phyloP scores from a whole-genome alignment of 495 filamentous ascomycete species.

The Hypoxylon perforatum region DNA sequence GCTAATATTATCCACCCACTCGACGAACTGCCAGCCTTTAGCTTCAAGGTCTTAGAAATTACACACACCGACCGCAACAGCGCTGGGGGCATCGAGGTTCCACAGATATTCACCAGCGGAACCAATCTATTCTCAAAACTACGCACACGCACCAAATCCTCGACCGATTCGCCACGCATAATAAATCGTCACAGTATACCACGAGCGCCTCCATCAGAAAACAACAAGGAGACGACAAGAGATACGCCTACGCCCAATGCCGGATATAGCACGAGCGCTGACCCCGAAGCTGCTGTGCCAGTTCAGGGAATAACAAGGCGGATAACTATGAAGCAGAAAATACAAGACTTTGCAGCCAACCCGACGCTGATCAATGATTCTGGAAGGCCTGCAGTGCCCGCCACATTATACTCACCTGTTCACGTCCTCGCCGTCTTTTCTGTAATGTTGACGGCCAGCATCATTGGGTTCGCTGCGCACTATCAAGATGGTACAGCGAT shows the following conservation, averaged over 20 bases:
- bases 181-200: not conserved
- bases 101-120: not conserved
- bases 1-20: slow-evolving; percentile 69
- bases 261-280: slow-evolving; percentile 14
- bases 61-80: slow-evolving; percentile 48
- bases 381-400: slow-evolving; percentile 57
- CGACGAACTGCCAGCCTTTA: slow-evolving; percentile 57
- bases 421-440: slow-evolving; percentile 64
- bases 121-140: slow-evolving; percentile 3
- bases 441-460: slow-evolving; percentile 58
- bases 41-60: slow-evolving; percentile 61
- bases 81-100: slow-evolving; percentile 34
- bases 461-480: slow-evolving; percentile 49
- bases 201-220: slow-evolving; percentile 15
- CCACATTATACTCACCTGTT: slow-evolving; percentile 58
- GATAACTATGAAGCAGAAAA: slow-evolving; percentile 47
- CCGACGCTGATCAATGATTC: slow-evolving; percentile 47
- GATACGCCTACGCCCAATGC: slow-evolving; percentile 6
- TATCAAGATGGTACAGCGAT: slow-evolving; percentile 66
- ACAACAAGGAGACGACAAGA: slow-evolving; percentile 4
- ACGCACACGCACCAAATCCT: slow-evolving; percentile 7
- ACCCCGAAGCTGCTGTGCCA: slow-evolving; percentile 35
- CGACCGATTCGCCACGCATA: not conserved
- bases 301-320: slow-evolving; percentile 39
- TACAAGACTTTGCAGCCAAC: slow-evolving; percentile 51